Conservation (phyloP, 2,329 filamentous ascomycete genomes). For the Aspergillus aculeatus region DNA sequence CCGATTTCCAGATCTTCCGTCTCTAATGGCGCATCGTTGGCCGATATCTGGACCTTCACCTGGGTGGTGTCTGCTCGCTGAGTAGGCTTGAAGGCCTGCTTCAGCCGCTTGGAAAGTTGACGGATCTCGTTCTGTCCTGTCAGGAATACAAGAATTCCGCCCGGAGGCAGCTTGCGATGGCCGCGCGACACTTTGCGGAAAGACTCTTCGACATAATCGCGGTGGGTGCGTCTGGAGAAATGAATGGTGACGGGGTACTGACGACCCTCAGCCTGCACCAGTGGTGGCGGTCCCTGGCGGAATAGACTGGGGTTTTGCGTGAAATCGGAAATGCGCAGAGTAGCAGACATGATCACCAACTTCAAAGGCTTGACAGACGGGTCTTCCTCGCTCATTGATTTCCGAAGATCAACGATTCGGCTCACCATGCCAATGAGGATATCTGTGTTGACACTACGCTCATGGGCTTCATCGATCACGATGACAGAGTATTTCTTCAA, state of each 20-base stretch:
- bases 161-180: slow-evolving; percentile 84
- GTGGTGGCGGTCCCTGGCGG: slow-evolving; percentile 67
- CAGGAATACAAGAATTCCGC: slow-evolving; percentile 89
- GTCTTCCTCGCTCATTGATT: slow-evolving; percentile 71
- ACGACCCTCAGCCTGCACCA: slow-evolving; percentile 85
- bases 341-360: slow-evolving; percentile 97
- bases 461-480: slow-evolving; percentile 94
- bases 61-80: slow-evolving; percentile 52
- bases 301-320: slow-evolving; percentile 82
- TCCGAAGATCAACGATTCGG: slow-evolving; percentile 80
- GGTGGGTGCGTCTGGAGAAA: slow-evolving; percentile 76
- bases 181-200: slow-evolving; percentile 84
- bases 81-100: slow-evolving; percentile 62
- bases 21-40: slow-evolving; percentile 75
- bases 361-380: slow-evolving; percentile 75
- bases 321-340: slow-evolving; percentile 84
- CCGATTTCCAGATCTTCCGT: slow-evolving; percentile 85
- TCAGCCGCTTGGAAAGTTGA: slow-evolving; percentile 75
- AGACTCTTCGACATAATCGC: slow-evolving; percentile 87
- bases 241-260: slow-evolving; percentile 89
- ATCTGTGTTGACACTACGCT: slow-evolving; percentile 95
- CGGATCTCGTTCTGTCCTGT: slow-evolving; percentile 92
- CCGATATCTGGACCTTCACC: slow-evolving; percentile 71
- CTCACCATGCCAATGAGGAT: slow-evolving; percentile 97
- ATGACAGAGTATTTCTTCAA: slow-evolving; percentile 89